phyloP scores from a whole-genome alignment of 306 rosid genomes.

The Ormosia semicastrata region DNA sequence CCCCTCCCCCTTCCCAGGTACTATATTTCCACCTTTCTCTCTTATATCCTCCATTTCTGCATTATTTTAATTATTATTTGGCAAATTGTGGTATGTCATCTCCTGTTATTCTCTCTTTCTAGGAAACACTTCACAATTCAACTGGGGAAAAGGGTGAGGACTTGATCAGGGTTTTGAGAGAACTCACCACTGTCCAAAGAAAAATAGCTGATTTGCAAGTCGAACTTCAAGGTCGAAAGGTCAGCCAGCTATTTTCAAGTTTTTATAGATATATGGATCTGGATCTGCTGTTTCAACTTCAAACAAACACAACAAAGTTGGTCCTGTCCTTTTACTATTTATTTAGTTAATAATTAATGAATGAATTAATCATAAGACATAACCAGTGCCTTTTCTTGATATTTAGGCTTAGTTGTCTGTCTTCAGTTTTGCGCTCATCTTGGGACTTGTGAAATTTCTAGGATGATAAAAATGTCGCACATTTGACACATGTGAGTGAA shows the following conservation, averaged over 20 bases:
- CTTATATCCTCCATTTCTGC: background rate
- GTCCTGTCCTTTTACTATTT: background rate
- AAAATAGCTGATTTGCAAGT: constrained; percentile 95
- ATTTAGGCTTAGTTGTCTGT: background rate
- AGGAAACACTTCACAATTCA: constrained; percentile 71
- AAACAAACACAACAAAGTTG: background rate
- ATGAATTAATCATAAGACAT: background rate
- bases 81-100: background rate
- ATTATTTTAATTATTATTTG: background rate
- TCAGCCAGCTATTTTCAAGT: constrained; percentile 12
- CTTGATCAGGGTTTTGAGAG: constrained; percentile 79
- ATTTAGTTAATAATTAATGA: background rate
- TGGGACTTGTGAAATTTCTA: constrained; percentile 29
- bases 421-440: constrained; percentile 21
- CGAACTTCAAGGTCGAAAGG: constrained; percentile 98
- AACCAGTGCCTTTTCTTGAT: background rate
- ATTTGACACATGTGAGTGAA: constrained; percentile 92
- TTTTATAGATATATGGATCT: constrained; percentile 13
- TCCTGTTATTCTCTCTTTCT: background rate
- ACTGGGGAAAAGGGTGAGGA: constrained; percentile 84
- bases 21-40: background rate
- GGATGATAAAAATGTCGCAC: constrained; percentile 96
- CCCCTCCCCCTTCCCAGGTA: constrained; percentile 67
- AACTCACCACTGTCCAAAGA: constrained; percentile 80
- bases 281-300: background rate